phyloP scores from a whole-genome alignment of 2,329 filamentous ascomycete species.

The Tolypocladium ophioglossoides region DNA sequence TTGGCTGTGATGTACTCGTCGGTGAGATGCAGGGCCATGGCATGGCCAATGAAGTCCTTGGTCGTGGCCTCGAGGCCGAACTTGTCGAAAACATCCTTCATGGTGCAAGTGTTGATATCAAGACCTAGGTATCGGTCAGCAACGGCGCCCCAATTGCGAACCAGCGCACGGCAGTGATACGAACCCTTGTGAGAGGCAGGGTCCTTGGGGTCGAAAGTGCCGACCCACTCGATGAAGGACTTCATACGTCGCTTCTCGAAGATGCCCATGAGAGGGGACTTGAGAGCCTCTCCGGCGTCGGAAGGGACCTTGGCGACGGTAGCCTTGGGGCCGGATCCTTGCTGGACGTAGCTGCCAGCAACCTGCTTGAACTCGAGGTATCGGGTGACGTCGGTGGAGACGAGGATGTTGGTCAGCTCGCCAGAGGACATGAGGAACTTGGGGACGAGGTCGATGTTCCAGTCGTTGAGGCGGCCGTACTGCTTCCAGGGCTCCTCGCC shows the following conservation, averaged over 20 bases:
- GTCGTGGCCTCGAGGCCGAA: constrained; percentile 85
- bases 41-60: constrained; percentile 93
- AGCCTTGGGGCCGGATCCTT: constrained; percentile 69
- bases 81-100: constrained; percentile 99
- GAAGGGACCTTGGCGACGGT: constrained; percentile 96
- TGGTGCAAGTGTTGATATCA: constrained; percentile 66
- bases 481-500: constrained; percentile 96
- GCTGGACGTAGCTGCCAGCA: constrained; percentile 92
- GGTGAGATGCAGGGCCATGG: constrained; percentile 91
- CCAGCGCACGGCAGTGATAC: constrained; percentile 12
- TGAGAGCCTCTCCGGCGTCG: constrained; percentile 79
- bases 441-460: constrained; percentile 98
- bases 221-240: constrained; percentile 93
- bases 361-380: constrained; percentile 93
- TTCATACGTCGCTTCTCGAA: constrained; percentile 98
- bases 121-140: constrained; percentile 47
- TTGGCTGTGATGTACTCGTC: constrained; percentile 72
- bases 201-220: constrained; percentile 73
- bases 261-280: constrained; percentile 89
- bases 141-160: background rate
- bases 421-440: constrained; percentile 99
- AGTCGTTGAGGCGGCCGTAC: constrained; percentile 93
- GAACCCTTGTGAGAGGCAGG: constrained; percentile 81
- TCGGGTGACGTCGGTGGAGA: constrained; percentile 84
- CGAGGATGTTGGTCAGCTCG: constrained; percentile 96